Conservation (phyloP, 768 basidiomycete genomes). For the Pleurotus salmoneostramineus region DNA sequence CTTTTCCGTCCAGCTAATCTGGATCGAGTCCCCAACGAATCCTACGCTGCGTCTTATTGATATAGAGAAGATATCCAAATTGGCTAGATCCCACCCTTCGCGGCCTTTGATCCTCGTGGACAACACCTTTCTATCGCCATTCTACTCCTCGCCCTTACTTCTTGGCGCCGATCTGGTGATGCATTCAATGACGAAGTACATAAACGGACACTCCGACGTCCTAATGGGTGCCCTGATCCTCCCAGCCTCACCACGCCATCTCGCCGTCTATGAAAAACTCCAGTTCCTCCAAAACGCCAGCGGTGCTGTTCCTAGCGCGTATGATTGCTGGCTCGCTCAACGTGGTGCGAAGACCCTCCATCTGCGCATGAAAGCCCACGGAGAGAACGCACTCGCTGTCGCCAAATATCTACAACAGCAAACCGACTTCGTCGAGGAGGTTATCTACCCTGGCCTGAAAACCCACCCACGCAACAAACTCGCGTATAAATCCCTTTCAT, state of each 20-base stretch:
- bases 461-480: conserved; percentile 62
- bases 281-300: conserved; percentile 90
- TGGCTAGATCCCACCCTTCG: conserved; percentile 61
- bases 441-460: conserved; percentile 82
- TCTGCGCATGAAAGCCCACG: conserved; percentile 85
- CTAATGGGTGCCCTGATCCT: conserved; percentile 84
- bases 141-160: conserved; percentile 83
- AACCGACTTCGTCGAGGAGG: conserved; percentile 64
- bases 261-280: conserved; percentile 47
- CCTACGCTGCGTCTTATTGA: conserved; percentile 88
- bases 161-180: conserved; percentile 83
- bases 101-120: conserved; percentile 84
- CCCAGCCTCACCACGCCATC: conserved; percentile 39
- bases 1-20: conserved; percentile 61
- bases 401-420: conserved; percentile 52
- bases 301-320: conserved; percentile 79
- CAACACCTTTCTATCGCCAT: conserved; percentile 93
- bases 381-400: conserved; percentile 73
- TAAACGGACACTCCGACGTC: conserved; percentile 93
- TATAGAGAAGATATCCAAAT: conserved; percentile 62
- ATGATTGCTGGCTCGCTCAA: conserved; percentile 89
- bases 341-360: conserved; percentile 90
- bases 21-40: conserved; percentile 96
- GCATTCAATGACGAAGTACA: conserved; percentile 85
- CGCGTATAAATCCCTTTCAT: conserved; percentile 59